Percentiles rank a stretch among this genome's conserved stretches.
Conservation (phyloP, 108 stramenopile species). For the Cyclotella distinguenda region DNA sequence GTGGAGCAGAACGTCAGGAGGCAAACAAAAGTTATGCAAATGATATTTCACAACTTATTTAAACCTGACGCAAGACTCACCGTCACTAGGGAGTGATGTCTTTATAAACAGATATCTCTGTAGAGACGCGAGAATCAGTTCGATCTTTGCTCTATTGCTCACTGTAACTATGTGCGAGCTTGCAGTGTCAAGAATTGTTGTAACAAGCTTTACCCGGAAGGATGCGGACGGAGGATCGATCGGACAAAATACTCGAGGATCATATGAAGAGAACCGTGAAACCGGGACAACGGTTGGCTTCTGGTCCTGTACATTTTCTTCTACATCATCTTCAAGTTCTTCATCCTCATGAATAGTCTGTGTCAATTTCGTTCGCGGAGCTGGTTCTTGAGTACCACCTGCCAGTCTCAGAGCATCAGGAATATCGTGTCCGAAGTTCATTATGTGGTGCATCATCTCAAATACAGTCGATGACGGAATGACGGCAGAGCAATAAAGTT, state of each 20-base stretch:
- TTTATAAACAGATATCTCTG: conserved; percentile 96
- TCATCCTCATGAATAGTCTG: conserved; percentile 83
- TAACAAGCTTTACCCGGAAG: conserved; percentile 86
- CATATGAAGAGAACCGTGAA: conserved; percentile 73
- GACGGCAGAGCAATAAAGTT: conserved; percentile 73
- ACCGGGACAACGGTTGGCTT: conserved; percentile 58
- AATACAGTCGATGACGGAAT: conserved; percentile 75
- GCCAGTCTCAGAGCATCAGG: conserved; percentile 68
- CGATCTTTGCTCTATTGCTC: conserved; percentile 62
- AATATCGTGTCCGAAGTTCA: conserved; percentile 92
- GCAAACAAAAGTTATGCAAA: background rate
- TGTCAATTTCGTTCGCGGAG: conserved; percentile 42
- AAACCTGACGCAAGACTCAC: conserved; percentile 26
- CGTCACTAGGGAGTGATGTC: conserved; percentile 81
- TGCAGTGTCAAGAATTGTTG: conserved; percentile 78
- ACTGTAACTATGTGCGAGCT: conserved; percentile 66
- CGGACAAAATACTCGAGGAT: conserved; percentile 83
- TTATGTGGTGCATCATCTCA: conserved; percentile 76
- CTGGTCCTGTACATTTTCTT: conserved; percentile 40
- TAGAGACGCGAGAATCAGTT: conserved; percentile 75
- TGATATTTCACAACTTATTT: background rate
- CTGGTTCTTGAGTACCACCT: conserved; percentile 45
- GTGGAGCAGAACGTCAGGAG: background rate
- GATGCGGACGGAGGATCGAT: conserved; percentile 85
- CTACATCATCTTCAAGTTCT: conserved; percentile 68